Evolutionary conservation across 768 basidiomycete genomes (phyloP), one percentile per base, ranked within the genome.

Genomic region (Leccinum subgranulosum): DNA sequence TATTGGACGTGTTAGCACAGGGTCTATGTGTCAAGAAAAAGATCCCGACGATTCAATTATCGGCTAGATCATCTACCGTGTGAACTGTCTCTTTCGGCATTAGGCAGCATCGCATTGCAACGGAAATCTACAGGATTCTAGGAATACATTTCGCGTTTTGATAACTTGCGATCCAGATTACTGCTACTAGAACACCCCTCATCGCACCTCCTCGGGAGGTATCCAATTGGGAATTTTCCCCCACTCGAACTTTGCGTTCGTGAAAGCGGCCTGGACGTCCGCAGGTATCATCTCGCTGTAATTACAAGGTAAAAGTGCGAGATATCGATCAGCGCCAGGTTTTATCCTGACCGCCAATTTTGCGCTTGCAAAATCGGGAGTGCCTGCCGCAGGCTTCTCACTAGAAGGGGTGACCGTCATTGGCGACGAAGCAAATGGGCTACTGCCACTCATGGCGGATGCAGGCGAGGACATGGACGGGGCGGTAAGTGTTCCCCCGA

Each of bases 191-290:
- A 34, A 34, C 17, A 39, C 0, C 4, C 17, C 39, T 39, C 39
- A 39, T n/a, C 39, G 39, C 8, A 85, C 65, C 64, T 84, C 81
- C 53, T 81, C 63, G 9, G 88, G 90, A 39, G 89, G 90, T 55
- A 86, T 75, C 84, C 84, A 90, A 57, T 88, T 87, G 1, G 89
- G 89, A 49, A 92, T 77, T 58, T 80, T 79, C 68, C 85, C 83
- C 78, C 82, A 87, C 64, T 83, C 84, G 63, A 91, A 92, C 70
- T 72, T 82, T 54, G 75, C 73, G 19, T 71, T 71, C 60, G 74
- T 66, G 64, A 90, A 90, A 41, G 84, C 84, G 6, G 80, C 79
- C 63, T 76, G 67, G 53, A 76, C 81, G 6, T 64, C 66, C 49
- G 74, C 65, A 2, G 90, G 87, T 25, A 90, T 62, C 19, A 81